A percentile compares a stretch with the other conserved stretches of the same genome.
These are phyloP conservation scores for Rhizopogon vesiculosus DNA, from an alignment of 768 basidiomycete species.

Conservation along the genomic window DNA sequence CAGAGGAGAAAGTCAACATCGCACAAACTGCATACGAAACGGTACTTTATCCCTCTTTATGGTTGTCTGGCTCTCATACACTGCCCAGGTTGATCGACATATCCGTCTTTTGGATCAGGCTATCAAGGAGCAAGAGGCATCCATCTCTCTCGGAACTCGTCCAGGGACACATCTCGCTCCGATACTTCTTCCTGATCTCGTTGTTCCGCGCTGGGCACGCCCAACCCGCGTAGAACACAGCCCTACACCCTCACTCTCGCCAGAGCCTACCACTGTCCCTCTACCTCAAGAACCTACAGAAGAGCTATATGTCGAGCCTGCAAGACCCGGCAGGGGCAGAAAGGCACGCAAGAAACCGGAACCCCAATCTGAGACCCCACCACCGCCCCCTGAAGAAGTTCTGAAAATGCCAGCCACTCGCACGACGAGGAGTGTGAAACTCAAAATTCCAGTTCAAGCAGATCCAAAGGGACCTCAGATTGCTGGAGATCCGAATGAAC, in stretches of 20 bases:
- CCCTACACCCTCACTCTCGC: conserved; percentile 33
- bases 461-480: conserved; percentile 12
- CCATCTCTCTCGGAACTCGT: conserved; percentile 48
- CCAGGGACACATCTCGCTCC: conserved; percentile 50
- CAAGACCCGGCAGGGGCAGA: conserved; percentile 19
- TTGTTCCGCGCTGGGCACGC: conserved; percentile 49
- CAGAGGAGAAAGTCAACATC: conserved; percentile 76
- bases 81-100: conserved; percentile 68
- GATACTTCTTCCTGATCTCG: conserved; percentile 57
- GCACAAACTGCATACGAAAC: conserved; percentile 67
- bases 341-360: conserved; percentile 18
- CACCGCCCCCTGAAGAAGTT: conserved; percentile 1
- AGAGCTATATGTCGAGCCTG: conserved; percentile 9
- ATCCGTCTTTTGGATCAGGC: conserved; percentile 73
- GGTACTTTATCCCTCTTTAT: conserved; percentile 29
- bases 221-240: conserved; percentile 39
- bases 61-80: conserved; percentile 1
- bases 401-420: conserved; percentile 7
- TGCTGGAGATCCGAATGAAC: conserved; percentile 43
- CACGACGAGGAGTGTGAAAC: conserved; percentile 25
- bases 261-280: conserved; percentile 19
- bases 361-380: neutral
- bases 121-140: conserved; percentile 56
- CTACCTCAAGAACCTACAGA: conserved; percentile 11
- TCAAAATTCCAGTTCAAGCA: conserved; percentile 31